Conservation (phyloP, 2,329 filamentous ascomycete genomes). For the Lasiodiplodia hormozganensis region DNA sequence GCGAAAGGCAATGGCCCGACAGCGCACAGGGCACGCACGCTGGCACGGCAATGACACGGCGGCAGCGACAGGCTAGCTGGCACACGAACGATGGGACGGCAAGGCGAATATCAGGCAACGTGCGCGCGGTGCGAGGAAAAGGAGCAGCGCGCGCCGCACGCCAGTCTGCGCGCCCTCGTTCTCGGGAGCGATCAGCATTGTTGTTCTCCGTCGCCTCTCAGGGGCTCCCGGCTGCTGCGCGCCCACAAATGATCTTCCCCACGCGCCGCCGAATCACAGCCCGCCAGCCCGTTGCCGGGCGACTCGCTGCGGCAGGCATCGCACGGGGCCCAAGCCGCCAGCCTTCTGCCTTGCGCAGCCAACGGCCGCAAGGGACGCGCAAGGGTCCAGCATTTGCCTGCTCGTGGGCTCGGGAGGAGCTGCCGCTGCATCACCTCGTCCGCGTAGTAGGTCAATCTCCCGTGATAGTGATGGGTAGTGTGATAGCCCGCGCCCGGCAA, state of each 20-base stretch:
- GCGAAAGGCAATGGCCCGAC: conserved; percentile 14
- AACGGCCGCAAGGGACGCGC: conserved; percentile 18
- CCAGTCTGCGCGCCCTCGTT: background rate
- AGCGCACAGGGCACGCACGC: conserved; percentile 19
- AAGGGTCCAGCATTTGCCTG: conserved; percentile 9
- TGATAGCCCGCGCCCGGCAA: background rate
- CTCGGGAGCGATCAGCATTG: conserved; percentile 20
- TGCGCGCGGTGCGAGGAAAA: conserved; percentile 16
- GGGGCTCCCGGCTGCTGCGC: background rate
- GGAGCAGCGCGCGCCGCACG: background rate
- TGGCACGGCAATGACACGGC: conserved; percentile 21
- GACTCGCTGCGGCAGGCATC: conserved; percentile 15
- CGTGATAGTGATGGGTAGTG: background rate
- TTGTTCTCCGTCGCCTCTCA: conserved; percentile 15
- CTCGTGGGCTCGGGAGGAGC: conserved; percentile 2
- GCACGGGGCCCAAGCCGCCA: conserved; percentile 1
- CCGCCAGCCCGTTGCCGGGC: conserved; percentile 9
- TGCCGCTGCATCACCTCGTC: background rate
- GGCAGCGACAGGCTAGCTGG: conserved; percentile 11
- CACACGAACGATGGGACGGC: conserved; percentile 3
- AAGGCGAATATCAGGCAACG: conserved; percentile 21
- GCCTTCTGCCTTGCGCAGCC: background rate
- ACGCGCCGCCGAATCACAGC: conserved; percentile 13
- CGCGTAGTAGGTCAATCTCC: conserved; percentile 17
- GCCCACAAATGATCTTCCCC: conserved; percentile 17